Evolutionary conservation across 768 basidiomycete species (phyloP), one percentile per base, ranked within the genome.

Genomic region (Trametes villosa): DNA sequence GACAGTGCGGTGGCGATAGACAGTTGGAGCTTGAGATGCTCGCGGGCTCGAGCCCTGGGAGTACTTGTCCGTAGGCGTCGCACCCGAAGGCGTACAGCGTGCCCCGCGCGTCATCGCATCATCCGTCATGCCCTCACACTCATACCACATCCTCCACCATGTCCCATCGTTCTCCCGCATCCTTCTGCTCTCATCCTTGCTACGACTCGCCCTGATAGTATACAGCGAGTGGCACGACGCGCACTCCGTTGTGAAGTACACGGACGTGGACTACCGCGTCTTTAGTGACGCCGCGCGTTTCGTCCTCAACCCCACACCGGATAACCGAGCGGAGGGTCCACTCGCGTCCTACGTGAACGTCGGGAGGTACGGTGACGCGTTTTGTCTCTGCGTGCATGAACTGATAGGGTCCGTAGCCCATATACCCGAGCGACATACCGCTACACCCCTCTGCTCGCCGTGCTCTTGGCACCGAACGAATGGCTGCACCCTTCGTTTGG

Each of bases 231-330:
- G 91, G 86, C 94, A 95, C 60, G 94, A 97, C 67, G 83, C 84
- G 17, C 86, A 78, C 66, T 92, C 91, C 1, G 73, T 85, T 30
- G 87, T 98, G 24, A 96, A 96, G 74, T 99, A 98, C 71, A 98
- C 97, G n/a, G 97, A 99, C 74, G 82, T 98, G 65, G 97, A 99
- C 75, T 98, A 98, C 74, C 83, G 86, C 36, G 96, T 99, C 67
- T 97, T 98, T 78, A 91, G 85, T 46, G 96, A 98, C 72, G 97
- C 97, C 4, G 87, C 94, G 1, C 78, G 76, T 41, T 93, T 92
- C 70, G 69, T 92, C 31, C 71, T 85, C 27, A 31, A 65, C 24
- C 68, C 70, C 8, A 40, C 61, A n/a, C 75, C 70, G 30, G 73
- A 64, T 27, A 89, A 88, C 67, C 65, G 62, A 24, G 92, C 89